These are phyloP conservation scores for Phytophthora europaea DNA, from an alignment of 352 stramenopile genomes.

Conservation along the genomic window DNA sequence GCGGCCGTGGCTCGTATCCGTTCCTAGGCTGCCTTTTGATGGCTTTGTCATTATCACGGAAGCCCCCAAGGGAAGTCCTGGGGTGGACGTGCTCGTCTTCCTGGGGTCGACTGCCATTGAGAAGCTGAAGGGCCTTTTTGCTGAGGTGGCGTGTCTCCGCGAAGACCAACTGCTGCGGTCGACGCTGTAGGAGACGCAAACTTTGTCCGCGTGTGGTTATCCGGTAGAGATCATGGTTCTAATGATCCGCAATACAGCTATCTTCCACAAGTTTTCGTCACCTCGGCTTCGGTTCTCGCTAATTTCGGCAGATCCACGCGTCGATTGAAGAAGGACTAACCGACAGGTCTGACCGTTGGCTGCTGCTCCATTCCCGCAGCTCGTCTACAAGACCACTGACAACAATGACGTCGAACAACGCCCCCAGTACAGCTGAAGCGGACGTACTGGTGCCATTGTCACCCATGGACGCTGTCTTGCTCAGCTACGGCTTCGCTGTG, in stretches of 20 bases:
- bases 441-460: constrained; percentile 35
- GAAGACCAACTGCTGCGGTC: constrained; percentile 1
- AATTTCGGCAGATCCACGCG: neutral
- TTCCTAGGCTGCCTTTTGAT: constrained; percentile 46
- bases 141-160: constrained; percentile 14
- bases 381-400: neutral
- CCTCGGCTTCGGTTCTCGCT: neutral
- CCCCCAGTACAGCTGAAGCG: neutral
- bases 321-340: neutral
- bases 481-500: constrained; percentile 41
- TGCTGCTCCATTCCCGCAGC: neutral
- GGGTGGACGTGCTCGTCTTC: constrained; percentile 55
- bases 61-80: constrained; percentile 27
- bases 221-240: neutral
- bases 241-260: neutral
- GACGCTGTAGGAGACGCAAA: constrained; percentile 4
- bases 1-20: constrained; percentile 40
- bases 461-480: constrained; percentile 53
- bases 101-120: constrained; percentile 49
- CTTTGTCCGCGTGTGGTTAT: neutral
- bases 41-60: constrained; percentile 62
- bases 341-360: neutral
- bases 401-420: neutral
- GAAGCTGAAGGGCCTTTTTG: constrained; percentile 26
- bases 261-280: neutral